Evolutionary conservation across 2,329 filamentous ascomycete species (phyloP).

Genomic region (Plenodomus lindquistii): DNA sequence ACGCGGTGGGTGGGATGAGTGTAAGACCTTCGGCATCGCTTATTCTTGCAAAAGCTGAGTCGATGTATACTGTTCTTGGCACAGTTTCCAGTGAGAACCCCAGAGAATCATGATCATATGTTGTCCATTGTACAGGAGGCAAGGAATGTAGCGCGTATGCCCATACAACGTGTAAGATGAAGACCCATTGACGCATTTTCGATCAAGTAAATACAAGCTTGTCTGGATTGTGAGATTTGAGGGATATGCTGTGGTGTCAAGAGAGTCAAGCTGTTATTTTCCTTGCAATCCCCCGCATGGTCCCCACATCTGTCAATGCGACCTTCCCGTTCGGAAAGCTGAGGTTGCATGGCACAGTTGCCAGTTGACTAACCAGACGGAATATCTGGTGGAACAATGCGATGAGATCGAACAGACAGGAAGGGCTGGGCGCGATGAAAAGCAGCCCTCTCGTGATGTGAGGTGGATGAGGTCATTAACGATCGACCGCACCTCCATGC

Average conservation of each 20-base stretch:
- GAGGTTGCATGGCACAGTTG: background rate
- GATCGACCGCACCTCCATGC: no score
- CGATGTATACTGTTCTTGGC: constrained; percentile 48
- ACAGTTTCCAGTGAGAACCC: constrained; percentile 28
- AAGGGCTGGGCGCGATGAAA: no score
- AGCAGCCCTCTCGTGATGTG: no score
- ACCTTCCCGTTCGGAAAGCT: background rate
- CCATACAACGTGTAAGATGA: background rate
- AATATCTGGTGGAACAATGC: no score
- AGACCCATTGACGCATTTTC: constrained; percentile 16
- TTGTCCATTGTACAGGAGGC: constrained; percentile 41
- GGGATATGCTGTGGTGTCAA: background rate
- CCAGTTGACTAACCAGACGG: no score
- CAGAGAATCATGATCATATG: constrained; percentile 8
- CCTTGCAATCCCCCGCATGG: constrained; percentile 28
- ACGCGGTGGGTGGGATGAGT: constrained; percentile 55
- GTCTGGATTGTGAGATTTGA: background rate
- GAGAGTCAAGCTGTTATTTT: constrained; percentile 10
- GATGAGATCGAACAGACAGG: no score
- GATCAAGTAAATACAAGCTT: constrained; percentile 8
- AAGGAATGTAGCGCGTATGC: constrained; percentile 43
- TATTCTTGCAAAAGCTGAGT: constrained; percentile 43
- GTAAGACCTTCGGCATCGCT: constrained; percentile 54
- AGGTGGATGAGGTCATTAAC: no score
- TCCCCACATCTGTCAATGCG: constrained; percentile 17